Evolutionary conservation across 805 yeast genomes (phyloP), one percentile per base, ranked within the genome.

Genomic region (Kluyveromyces wickerhamii): DNA sequence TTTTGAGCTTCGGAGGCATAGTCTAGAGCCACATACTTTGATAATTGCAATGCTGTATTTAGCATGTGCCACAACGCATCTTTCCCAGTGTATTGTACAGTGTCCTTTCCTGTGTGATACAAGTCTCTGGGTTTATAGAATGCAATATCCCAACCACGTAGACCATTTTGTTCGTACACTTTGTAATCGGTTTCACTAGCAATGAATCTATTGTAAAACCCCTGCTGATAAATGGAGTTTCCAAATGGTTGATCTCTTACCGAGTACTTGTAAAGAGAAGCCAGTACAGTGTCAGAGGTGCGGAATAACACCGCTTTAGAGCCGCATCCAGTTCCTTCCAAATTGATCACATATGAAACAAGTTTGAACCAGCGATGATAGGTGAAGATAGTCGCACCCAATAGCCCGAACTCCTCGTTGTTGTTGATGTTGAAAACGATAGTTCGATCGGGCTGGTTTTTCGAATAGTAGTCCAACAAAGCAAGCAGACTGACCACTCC

Each of bases 311-410:
- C 67, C 1, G 95, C 83, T 44, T 80, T 74, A 4, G 92, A 88
- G 17, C 95, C 95, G 1, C 92, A 81, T 2, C 96, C 96, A 0
- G 95, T 84, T 12, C 96, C 96, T 63, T 87, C 96, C 42, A 87
- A 62, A 53, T 88, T 88, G 44, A 87, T 65, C 38, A 88, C 80
- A 49, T 71, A 79, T 26, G 63, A 63, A 2, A 81, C 76, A 11
- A 71, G 55, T 25, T 67, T 57, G 15, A 73, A 66, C 89, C 94
- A 82, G 12, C 80, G 77, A 53, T 86, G 94, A 21, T 69, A 54
- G 35, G 82, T 59, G 47, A 85, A 86, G 0, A 80, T 71, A 29
- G 69, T 67, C 0, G 96, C 94, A 4, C 96, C 96, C 36, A 77
- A 61, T 20, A 88, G 65, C 0, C 94, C 95, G 57, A 84, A 80